Base-by-base conservation (phyloP, 1,284 basidiomycete genomes). In the Ustilago nuda region DNA sequence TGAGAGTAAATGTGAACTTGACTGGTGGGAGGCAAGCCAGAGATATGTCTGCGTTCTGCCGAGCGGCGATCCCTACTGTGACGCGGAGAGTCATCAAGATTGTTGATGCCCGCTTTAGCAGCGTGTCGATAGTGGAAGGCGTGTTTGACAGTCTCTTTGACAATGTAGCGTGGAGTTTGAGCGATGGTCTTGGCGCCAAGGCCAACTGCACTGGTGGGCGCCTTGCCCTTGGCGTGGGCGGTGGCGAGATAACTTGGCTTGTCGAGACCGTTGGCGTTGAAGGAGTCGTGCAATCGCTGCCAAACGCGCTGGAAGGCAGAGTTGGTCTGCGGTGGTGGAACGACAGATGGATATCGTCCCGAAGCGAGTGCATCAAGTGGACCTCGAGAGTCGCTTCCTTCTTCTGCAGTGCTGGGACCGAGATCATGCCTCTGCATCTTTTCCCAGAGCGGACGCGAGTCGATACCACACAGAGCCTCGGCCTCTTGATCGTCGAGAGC, bases 401-500 rank as follows among this genome's bases (percentile, higher is more conserved):
- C 77, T 15, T 78, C 71, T 23, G 61, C 61, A 4, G 64, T 61
- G 37, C 60, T 61, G 1, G 63, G 62, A 17, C 73, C 79, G 4
- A 70, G 46, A 50, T 79, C 77, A 48, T 61, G 41, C 54, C 67
- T 60, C 56, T 69, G 60, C 67, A 66, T 66, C 59, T 67, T 63
- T 37, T 60, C 52, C 63, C 70, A 72, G 36, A 72, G 62, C 11
- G 63, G 72, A 19, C 73, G 70, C 35, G 76, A 71, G 15, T 76
- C 74, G 57, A 85, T 80, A 8, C 84, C 84, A 66, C 89, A 90
- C 13, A 90, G 80, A 17, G 89, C 86, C 66, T 89, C 87, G 11
- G 89, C 89, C 80, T 90, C 89, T 58, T 88, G 81, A 23, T 89
- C 86, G 59, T 90, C 89, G 19, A 87, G 66, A 91, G 92, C 80